Conservation (phyloP, 1,284 basidiomycete genomes). For the Irpex rosettiformis region DNA sequence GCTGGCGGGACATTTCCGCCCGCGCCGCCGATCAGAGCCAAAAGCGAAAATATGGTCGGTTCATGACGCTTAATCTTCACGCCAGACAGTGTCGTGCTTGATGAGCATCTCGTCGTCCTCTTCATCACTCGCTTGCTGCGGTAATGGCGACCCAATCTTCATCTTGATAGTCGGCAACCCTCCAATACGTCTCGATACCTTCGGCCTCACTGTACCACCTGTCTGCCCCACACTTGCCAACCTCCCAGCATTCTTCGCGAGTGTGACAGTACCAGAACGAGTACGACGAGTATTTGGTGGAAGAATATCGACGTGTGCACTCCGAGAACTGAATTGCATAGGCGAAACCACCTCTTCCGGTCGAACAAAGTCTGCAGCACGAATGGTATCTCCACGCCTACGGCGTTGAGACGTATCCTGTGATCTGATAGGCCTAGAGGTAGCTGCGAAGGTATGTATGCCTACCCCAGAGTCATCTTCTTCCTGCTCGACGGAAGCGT, state of each 20-base stretch:
- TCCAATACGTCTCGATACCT: conserved; percentile 16
- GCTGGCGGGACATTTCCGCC: too few species aligned
- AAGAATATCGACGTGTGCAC: not conserved
- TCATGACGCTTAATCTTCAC: too few species aligned
- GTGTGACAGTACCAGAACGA: conserved; percentile 31
- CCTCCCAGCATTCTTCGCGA: conserved; percentile 15
- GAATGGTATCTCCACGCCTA: conserved; percentile 45
- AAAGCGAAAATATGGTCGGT: too few species aligned
- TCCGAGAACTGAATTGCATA: not conserved
- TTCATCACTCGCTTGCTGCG: conserved; percentile 21
- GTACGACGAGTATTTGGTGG: conserved; percentile 19
- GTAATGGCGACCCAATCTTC: conserved; percentile 24
- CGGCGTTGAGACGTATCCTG: conserved; percentile 22
- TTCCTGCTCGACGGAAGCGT: not conserved
- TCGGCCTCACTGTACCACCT: not conserved
- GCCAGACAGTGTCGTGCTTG: conserved; percentile 21
- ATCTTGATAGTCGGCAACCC: conserved; percentile 26
- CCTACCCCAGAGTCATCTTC: conserved; percentile 17
- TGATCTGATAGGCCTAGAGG: not conserved
- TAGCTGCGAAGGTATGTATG: conserved; percentile 1
- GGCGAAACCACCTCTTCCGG: conserved; percentile 11
- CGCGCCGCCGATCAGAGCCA: too few species aligned
- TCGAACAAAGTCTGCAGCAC: conserved; percentile 39
- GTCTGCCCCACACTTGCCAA: not conserved
- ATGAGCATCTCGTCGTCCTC: conserved; percentile 33